phyloP scores from a whole-genome alignment of 805 yeast species.

The Candida yuanshanica region DNA sequence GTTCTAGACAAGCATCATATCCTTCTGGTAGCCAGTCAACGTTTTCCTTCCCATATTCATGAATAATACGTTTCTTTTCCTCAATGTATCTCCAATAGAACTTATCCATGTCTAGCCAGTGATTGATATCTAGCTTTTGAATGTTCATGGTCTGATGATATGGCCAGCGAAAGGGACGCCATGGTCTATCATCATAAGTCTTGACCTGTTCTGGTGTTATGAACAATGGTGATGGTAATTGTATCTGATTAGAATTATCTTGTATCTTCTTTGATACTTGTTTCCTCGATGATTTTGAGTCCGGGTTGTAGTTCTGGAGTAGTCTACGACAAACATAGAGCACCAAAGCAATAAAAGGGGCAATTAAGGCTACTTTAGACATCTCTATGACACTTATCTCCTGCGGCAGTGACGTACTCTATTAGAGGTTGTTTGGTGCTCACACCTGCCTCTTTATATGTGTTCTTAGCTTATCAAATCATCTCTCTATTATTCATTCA shows the following conservation, averaged over 20 bases:
- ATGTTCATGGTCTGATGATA: conserved; percentile 78
- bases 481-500: too few relatives aligned
- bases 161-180: conserved; percentile 80
- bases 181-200: conserved; percentile 67
- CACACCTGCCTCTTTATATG: too few relatives aligned
- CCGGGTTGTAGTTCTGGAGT: not conserved
- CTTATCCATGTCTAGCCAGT: conserved; percentile 79
- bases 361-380: not conserved
- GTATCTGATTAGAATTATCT: too few relatives aligned
- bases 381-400: too few relatives aligned
- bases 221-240: conserved; percentile 48
- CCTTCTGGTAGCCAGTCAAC: conserved; percentile 64
- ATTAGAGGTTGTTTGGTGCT: too few relatives aligned
- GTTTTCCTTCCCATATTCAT: conserved; percentile 53
- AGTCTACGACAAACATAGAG: not conserved
- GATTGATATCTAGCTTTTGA: conserved; percentile 63
- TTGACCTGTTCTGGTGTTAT: conserved; percentile 64
- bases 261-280: not conserved
- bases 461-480: too few relatives aligned
- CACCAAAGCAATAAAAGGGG: not conserved
- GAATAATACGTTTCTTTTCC: conserved; percentile 55
- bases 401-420: too few relatives aligned
- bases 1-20: conserved; percentile 53
- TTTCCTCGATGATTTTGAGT: not conserved
- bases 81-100: conserved; percentile 61